phyloP scores from a whole-genome alignment of 2,329 filamentous ascomycete species.

The Fusarium brevicatenulatum region DNA sequence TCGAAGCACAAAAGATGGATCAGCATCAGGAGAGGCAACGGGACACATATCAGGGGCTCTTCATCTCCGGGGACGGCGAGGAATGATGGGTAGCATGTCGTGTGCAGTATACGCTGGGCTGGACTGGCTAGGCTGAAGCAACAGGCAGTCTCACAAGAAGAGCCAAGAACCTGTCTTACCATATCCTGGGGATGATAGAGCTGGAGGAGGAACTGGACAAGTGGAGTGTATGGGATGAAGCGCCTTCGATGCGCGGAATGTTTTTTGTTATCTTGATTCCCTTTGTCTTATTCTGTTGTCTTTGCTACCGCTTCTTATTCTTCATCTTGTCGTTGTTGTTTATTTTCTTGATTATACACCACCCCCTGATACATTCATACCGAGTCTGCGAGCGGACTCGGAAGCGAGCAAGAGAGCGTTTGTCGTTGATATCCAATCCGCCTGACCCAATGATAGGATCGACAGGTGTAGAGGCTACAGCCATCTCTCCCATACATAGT shows the following conservation, averaged over 20 bases:
- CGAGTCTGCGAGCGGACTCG: conserved; percentile 49
- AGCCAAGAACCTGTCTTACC: conserved; percentile 7
- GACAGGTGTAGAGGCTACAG: conserved; percentile 42
- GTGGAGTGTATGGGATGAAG: conserved; percentile 36
- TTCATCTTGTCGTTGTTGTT: conserved; percentile 40
- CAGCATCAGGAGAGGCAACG: conserved; percentile 41
- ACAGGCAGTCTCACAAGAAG: conserved; percentile 4
- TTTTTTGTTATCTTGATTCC: conserved; percentile 42
- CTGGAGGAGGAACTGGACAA: conserved; percentile 15
- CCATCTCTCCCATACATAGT: conserved; percentile 48
- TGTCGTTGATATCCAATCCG: conserved; percentile 43
- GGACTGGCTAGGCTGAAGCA: conserved; percentile 25
- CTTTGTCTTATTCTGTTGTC: conserved; percentile 45
- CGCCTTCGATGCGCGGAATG: conserved; percentile 30
- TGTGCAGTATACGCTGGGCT: conserved; percentile 25
- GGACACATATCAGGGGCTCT: conserved; percentile 33
- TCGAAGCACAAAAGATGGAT: conserved; percentile 47
- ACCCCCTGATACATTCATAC: conserved; percentile 47
- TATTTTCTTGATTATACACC: conserved; percentile 48
- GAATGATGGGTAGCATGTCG: conserved; percentile 26
- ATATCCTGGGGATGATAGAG: conserved; percentile 13
- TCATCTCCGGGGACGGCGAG: conserved; percentile 33
- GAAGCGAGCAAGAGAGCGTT: conserved; percentile 44
- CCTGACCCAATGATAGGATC: conserved; percentile 36
- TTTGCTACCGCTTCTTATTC: conserved; percentile 34